Evolutionary conservation across 2,329 filamentous ascomycete genomes (phyloP).

Genomic region (Trichothecium sympodiale): DNA sequence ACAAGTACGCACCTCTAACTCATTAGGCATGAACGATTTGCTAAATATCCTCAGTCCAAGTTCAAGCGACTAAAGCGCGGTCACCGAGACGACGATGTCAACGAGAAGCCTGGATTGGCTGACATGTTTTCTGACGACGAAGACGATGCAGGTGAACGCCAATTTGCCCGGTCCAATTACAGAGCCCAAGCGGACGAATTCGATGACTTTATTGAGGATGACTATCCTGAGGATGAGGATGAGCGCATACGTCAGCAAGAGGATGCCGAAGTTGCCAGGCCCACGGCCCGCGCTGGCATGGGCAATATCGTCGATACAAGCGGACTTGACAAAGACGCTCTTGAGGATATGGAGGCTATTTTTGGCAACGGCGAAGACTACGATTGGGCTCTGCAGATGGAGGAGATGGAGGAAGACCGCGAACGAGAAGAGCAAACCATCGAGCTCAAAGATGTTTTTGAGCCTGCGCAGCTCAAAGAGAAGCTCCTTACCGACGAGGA

Average conservation of each 20-base stretch:
- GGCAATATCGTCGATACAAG: conserved; percentile 65
- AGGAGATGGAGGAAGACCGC: conserved; percentile 74
- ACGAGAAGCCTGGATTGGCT: conserved; percentile 62
- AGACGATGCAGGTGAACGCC: conserved; percentile 52
- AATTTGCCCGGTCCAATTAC: conserved; percentile 39
- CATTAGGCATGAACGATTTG: background rate
- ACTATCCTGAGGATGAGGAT: conserved; percentile 79
- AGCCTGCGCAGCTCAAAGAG: conserved; percentile 88
- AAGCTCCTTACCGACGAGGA: conserved; percentile 94
- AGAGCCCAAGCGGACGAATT: conserved; percentile 66
- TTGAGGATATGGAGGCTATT: conserved; percentile 93
- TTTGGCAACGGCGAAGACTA: conserved; percentile 96
- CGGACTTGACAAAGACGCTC: conserved; percentile 79
- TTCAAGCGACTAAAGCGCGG: conserved; percentile 96
- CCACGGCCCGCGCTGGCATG: conserved; percentile 57
- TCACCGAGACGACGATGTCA: conserved; percentile 59
- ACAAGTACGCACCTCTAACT: conserved; percentile 46
- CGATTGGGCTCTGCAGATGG: conserved; percentile 82
- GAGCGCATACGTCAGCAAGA: conserved; percentile 66
- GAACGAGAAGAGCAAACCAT: conserved; percentile 72
- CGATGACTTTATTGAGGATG: conserved; percentile 94
- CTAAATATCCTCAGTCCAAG: conserved; percentile 50
- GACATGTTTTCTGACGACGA: conserved; percentile 97
- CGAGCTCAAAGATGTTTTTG: conserved; percentile 95
- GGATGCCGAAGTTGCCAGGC: conserved; percentile 79